Evolutionary conservation across 305 asterid genomes (phyloP), one percentile per base, ranked within the genome.

Genomic region (Ruellia speciosa): DNA sequence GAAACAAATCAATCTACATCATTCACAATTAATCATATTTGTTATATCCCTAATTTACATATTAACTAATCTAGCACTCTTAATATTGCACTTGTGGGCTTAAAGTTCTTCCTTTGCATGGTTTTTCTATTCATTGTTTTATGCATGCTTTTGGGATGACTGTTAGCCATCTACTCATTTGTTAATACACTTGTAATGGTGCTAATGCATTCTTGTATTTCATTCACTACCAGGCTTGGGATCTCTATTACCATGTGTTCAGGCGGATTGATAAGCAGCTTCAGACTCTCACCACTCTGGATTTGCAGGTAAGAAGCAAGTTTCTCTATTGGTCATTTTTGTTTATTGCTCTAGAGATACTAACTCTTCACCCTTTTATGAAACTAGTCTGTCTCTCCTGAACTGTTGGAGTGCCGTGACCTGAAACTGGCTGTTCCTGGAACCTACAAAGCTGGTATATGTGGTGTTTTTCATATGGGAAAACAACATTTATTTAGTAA

Each of bases 381-480:
- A 59, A 53, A 65, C 69, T 81, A 93, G 99, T 84, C 97, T 31
- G 99, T 93, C 48, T 88, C 97, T 40, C 99, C 99, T 3, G 99
- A 83, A 60, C 73, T 93, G 61, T 73, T 93, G 69, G 92, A 86
- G 65, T 93, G 96, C 79, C 89, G 92, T 58, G 75, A 88, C 69
- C 77, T 93, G 69, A 95, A 83, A 75, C 79, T 93, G 69, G 99
- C 99, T 54, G 96, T 93, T 66, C 99, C 99, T 68, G 99, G 99
- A 76, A 86, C 97, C 54, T 93, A 93, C 71, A 87, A 72, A 68
- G 96, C 97, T 64, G 99, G 99, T 88, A 79, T 48, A 43, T 45
- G 60, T 53, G 20, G 58, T 47, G 11, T 62, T 56, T 52, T 34
- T 52, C 52, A 31, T 14, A 6, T 18, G 14, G 24, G 14, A 15